phyloP scores from a whole-genome alignment of 371 early-diverging fungal genomes.

The Syncephalastrum monosporum region DNA sequence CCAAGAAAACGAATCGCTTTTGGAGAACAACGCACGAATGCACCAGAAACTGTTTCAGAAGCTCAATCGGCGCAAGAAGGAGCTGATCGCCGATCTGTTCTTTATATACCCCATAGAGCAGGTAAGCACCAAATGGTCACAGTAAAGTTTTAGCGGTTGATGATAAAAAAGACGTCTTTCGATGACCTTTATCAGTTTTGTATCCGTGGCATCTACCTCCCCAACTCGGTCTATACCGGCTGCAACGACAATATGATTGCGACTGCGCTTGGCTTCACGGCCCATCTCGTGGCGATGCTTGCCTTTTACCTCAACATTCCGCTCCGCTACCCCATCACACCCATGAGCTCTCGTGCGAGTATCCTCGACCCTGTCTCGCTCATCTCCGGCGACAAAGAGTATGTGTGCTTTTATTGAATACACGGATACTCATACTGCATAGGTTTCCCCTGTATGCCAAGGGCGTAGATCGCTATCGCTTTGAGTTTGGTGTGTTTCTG shows the following conservation, averaged over 20 bases:
- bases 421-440: constrained; percentile 5
- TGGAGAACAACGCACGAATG: constrained; percentile 51
- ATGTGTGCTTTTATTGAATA: constrained; percentile 17
- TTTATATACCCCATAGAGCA: constrained; percentile 68
- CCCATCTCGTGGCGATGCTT: constrained; percentile 71
- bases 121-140: constrained; percentile 26
- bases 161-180: constrained; percentile 46
- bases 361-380: constrained; percentile 68
- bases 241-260: constrained; percentile 70
- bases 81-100: constrained; percentile 59
- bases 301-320: constrained; percentile 75
- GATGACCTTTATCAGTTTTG: constrained; percentile 50
- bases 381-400: constrained; percentile 55
- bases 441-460: constrained; percentile 78
- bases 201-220: constrained; percentile 68
- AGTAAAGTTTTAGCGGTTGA: constrained; percentile 20
- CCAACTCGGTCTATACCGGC: constrained; percentile 61
- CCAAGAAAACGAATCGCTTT: constrained; percentile 37
- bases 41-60: constrained; percentile 39
- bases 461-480: constrained; percentile 70
- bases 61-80: constrained; percentile 46
- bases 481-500: constrained; percentile 84
- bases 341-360: constrained; percentile 77
- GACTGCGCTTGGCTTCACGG: constrained; percentile 72
- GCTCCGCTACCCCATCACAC: constrained; percentile 71